A percentile compares a stretch with the other conserved stretches of the same genome.
phyloP scores from a whole-genome alignment of 2,329 filamentous ascomycete species.

The Diaporthe velutina region DNA sequence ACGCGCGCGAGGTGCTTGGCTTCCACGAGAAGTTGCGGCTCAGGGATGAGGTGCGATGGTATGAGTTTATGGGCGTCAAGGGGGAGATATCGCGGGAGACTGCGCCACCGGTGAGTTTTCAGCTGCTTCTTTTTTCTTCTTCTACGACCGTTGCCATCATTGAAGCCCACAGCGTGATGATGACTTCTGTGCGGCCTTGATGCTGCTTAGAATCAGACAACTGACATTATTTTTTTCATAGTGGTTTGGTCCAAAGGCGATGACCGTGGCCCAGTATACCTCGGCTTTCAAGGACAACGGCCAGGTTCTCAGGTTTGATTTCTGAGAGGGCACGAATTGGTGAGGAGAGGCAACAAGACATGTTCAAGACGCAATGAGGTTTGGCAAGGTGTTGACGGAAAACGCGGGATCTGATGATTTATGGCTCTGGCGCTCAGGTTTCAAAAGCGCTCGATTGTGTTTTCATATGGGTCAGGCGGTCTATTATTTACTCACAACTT shows the following conservation, averaged over 20 bases:
- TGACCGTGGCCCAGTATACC: constrained; percentile 14
- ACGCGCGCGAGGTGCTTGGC: constrained; percentile 10
- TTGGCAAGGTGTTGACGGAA: neutral
- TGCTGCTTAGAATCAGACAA: neutral
- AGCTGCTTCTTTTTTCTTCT: neutral
- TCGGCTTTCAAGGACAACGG: constrained; percentile 21
- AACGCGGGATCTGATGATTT: neutral
- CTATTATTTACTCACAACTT: neutral
- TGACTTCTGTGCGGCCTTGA: neutral
- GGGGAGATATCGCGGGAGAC: constrained; percentile 16
- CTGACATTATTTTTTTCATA: constrained; percentile 12
- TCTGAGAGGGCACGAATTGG: neutral
- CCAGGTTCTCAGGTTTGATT: constrained; percentile 21
- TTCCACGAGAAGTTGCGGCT: constrained; percentile 30
- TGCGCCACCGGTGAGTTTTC: constrained; percentile 25
- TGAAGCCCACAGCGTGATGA: too few species aligned
- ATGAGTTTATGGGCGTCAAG: constrained; percentile 31
- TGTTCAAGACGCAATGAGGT: neutral
- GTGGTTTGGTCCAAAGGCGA: constrained; percentile 34
- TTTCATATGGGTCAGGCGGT: neutral
- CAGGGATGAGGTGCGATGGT: constrained; percentile 26
- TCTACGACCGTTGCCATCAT: neutral
- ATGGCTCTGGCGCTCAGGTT: neutral
- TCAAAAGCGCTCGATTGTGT: neutral
- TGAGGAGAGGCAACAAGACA: neutral